These are phyloP conservation scores for Schizothecium vesticola DNA, from an alignment of 495 filamentous ascomycete species.

Conservation along the genomic window DNA sequence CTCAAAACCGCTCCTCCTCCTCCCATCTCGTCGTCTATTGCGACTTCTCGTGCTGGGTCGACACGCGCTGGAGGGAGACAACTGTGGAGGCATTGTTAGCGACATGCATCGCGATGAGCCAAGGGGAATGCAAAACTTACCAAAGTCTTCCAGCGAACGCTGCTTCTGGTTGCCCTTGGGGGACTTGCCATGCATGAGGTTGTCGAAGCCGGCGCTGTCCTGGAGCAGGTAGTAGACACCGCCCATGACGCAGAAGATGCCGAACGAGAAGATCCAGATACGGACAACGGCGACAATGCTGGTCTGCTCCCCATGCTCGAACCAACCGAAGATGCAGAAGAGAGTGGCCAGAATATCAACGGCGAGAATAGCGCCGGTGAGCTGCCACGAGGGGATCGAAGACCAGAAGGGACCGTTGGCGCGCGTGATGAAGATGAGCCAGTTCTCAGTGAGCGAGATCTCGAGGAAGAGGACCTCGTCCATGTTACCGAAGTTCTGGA, in stretches of 20 bases:
- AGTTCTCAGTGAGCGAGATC: conserved; percentile 88
- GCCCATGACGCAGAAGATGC: conserved; percentile 58
- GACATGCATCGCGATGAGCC: not conserved
- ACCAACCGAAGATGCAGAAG: conserved; percentile 80
- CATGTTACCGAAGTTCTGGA: conserved; percentile 77
- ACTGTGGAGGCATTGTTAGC: conserved; percentile 43
- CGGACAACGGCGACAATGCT: conserved; percentile 74
- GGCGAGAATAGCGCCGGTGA: conserved; percentile 65
- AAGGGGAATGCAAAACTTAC: conserved; percentile 35
- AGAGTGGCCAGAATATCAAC: conserved; percentile 80
- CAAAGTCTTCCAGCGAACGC: conserved; percentile 76
- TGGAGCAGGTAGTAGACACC: conserved; percentile 71
- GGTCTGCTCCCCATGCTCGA: conserved; percentile 55
- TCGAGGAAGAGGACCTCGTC: conserved; percentile 84
- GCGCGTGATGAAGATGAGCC: conserved; percentile 93
- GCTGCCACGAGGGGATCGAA: conserved; percentile 75
- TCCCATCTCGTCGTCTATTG: conserved; percentile 40
- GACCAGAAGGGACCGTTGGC: conserved; percentile 84
- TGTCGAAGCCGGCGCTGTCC: conserved; percentile 71
- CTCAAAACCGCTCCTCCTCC: conserved; percentile 5
- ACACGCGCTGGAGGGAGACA: conserved; percentile 78
- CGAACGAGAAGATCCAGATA: conserved; percentile 86
- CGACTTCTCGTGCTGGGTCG: conserved; percentile 75
- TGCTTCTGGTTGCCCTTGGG: conserved; percentile 69
- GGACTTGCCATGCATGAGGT: conserved; percentile 86